Conservation (phyloP, 2,329 filamentous ascomycete species). For the Cryphonectria japonica region DNA sequence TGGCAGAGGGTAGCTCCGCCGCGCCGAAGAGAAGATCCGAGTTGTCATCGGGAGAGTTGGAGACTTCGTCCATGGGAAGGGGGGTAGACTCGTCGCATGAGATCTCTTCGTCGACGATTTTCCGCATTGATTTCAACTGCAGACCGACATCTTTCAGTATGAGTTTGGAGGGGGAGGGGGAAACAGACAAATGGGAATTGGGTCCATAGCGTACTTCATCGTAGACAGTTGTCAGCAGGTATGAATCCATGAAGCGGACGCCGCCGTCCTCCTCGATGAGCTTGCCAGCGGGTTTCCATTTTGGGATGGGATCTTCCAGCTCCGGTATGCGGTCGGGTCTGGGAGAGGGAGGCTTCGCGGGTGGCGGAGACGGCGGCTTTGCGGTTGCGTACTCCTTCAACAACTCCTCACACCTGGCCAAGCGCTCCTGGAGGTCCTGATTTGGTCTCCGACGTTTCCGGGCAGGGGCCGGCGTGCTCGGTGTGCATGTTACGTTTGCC, state of each 20-base stretch:
- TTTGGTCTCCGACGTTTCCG: constrained; percentile 63
- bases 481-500: constrained; percentile 63
- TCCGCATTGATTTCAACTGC: constrained; percentile 61
- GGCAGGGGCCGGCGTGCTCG: constrained; percentile 62
- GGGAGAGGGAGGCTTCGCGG: constrained; percentile 30
- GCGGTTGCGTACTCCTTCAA: constrained; percentile 59
- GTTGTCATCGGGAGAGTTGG: constrained; percentile 53
- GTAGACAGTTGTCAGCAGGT: constrained; percentile 57
- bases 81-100: constrained; percentile 26
- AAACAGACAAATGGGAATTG: not conserved
- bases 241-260: constrained; percentile 61
- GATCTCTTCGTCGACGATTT: constrained; percentile 59
- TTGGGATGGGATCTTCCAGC: constrained; percentile 39
- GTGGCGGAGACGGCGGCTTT: constrained; percentile 32
- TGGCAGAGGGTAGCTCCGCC: constrained; percentile 39
- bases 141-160: constrained; percentile 20
- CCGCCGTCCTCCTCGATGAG: constrained; percentile 59
- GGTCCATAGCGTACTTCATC: constrained; percentile 53
- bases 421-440: constrained; percentile 63
- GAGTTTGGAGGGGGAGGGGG: constrained; percentile 3
- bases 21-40: constrained; percentile 55
- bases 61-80: constrained; percentile 19
- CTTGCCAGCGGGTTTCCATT: constrained; percentile 54
- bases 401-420: constrained; percentile 62
- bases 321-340: constrained; percentile 32